Base-by-base conservation (phyloP, 208 protist species). In the Tritrichomonas musculus region DNA sequence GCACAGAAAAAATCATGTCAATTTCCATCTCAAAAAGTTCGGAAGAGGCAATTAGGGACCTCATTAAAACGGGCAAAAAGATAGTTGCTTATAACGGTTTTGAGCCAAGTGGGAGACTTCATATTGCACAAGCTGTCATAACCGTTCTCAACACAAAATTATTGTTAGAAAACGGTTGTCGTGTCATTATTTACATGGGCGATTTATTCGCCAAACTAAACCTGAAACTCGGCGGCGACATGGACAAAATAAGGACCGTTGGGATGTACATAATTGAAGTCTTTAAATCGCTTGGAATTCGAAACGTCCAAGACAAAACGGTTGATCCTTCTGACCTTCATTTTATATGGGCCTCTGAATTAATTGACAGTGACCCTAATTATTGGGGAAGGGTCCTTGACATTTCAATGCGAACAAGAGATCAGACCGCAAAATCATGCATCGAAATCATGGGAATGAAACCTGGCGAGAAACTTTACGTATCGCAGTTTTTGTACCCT, bases 141-240 rank as follows among this genome's bases (percentile, higher is more conserved):
- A 99, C 99, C 95, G 97, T 98, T 1, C 97, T 99, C 69, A 99
- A 99, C 95, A 98, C 99, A 0, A 99, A 99, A 96, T 99, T 98
- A 94, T 97, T 98, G 93, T 99, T 98, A 0, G 93, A 95, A 13
- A 95, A 95, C 25, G 99, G 99, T 60, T 97, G 98, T 93, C 97
- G 96, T 22, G 99, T 99, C 94, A 96, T 99, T 17, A 99, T 99
- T 94, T 99, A 98, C 97, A 98, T 99, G 27, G 99, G 98, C 30
- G 99, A 99, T 96, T 99, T 98, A 98, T 99, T 99, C 95, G 99
- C 98, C 17, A 95, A 99, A 22, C 98, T 99, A 97, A 99, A 99
- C 95, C 97, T 99, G 95, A 99, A 99, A 96, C 98, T 99, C 93
- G 98, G 98, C 93, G 99, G 98, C 33, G 97, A 99, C 93, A 95